Evolutionary conservation across 306 rosid genomes (phyloP).

Genomic region (Macrotyloma uniflorum): DNA sequence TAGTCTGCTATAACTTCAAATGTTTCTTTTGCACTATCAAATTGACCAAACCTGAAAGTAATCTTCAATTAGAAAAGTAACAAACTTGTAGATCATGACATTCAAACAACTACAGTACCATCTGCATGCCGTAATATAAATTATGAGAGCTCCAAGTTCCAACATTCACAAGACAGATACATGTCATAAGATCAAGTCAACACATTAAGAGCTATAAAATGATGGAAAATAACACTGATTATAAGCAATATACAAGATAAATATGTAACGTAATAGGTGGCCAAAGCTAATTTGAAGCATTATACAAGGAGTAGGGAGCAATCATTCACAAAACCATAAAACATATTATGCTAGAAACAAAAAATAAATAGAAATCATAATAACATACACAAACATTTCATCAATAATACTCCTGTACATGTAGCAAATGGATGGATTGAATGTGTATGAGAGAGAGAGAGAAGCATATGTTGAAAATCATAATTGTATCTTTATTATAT

Average conservation of each 20-base stretch:
- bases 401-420: not conserved
- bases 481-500: no score
- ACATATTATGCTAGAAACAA: not conserved
- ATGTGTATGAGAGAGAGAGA: no score
- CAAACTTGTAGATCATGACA: not conserved
- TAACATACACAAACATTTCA: not conserved
- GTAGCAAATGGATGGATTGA: not conserved
- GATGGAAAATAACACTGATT: not conserved
- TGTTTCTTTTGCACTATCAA: conserved; percentile 95
- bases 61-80: conserved; percentile 24
- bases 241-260: not conserved
- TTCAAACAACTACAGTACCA: conserved; percentile 28
- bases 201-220: not conserved
- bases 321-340: not conserved
- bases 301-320: not conserved
- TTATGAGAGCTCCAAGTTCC: conserved; percentile 13
- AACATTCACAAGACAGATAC: conserved; percentile 3
- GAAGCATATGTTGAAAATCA: not conserved
- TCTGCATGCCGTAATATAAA: conserved; percentile 15
- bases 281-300: not conserved
- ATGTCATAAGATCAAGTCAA: conserved; percentile 18
- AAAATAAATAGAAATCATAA: not conserved
- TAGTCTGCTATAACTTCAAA: conserved; percentile 88
- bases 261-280: not conserved
- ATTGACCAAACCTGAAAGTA: conserved; percentile 91